Percentiles rank a stretch among this genome's conserved stretches.
These are phyloP conservation scores for Syzygium grande DNA, from an alignment of 345 rosid species.

Conservation along the genomic window DNA sequence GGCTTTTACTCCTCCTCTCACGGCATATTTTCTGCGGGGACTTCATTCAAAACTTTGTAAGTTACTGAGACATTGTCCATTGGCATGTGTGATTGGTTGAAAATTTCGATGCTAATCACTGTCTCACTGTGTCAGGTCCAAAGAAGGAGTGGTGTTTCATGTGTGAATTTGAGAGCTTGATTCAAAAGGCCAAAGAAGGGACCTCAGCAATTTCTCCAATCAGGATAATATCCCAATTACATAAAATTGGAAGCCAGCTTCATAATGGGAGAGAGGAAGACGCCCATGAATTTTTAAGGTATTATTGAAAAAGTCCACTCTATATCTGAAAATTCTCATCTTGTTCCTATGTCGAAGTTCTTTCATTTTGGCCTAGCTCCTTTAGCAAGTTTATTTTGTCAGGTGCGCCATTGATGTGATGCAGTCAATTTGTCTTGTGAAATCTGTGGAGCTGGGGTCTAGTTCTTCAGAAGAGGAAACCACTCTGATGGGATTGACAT, in stretches of 20 bases:
- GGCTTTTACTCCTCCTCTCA: conserved; percentile 87
- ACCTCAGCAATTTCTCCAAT: conserved; percentile 66
- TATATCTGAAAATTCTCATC: not conserved
- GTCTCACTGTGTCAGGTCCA: conserved; percentile 34
- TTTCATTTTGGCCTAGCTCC: not conserved
- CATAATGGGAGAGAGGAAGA: conserved; percentile 92
- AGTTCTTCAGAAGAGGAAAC: conserved; percentile 67
- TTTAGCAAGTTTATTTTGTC: conserved; percentile 6
- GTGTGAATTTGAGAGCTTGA: conserved; percentile 74
- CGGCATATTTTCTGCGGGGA: conserved; percentile 78
- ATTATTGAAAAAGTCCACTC: conserved; percentile 3
- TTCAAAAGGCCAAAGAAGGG: conserved; percentile 65
- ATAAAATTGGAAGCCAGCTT: conserved; percentile 62
- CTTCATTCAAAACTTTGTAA: conserved; percentile 77
- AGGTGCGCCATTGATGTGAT: conserved; percentile 86
- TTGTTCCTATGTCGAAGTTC: not conserved
- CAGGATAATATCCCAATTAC: conserved; percentile 63
- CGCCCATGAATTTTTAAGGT: conserved; percentile 99
- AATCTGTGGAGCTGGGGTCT: conserved; percentile 29
- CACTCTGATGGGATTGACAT: conserved; percentile 76
- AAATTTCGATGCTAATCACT: not conserved
- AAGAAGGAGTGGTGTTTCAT: conserved; percentile 80
- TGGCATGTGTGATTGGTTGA: not conserved
- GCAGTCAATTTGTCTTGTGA: conserved; percentile 83
- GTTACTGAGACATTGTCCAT: conserved; percentile 11